A percentile compares a stretch with the other conserved stretches of the same genome.
These are phyloP conservation scores for Fusarium aywerte DNA, from an alignment of 2,329 filamentous ascomycete genomes.

Conservation along the genomic window DNA sequence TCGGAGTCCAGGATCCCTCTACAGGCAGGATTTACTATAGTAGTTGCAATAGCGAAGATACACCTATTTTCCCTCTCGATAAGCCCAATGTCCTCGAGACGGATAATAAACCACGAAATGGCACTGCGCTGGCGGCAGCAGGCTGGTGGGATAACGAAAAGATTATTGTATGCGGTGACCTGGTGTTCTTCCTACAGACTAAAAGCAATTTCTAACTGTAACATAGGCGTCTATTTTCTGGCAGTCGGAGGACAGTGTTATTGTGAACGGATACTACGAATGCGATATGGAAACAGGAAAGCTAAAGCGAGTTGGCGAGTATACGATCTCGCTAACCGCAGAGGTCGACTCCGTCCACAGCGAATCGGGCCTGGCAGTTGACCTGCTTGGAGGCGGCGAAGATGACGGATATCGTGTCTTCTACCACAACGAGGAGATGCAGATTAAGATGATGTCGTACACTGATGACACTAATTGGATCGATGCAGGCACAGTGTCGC, in stretches of 20 bases:
- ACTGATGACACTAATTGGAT: slow-evolving; percentile 2
- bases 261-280: slow-evolving; percentile 3
- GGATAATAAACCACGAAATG: neutral
- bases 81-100: slow-evolving; percentile 1
- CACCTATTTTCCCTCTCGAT: slow-evolving; percentile 1
- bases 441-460: neutral
- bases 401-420: slow-evolving; percentile 2
- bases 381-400: neutral
- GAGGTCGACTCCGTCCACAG: neutral
- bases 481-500: neutral
- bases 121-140: neutral
- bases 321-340: neutral
- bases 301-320: neutral
- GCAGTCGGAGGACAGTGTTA: neutral
- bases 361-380: neutral
- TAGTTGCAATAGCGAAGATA: slow-evolving; percentile 1
- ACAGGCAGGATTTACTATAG: slow-evolving; percentile 3
- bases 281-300: neutral
- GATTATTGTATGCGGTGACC: neutral
- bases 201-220: neutral
- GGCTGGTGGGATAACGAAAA: slow-evolving; percentile 5
- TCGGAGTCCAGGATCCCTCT: neutral
- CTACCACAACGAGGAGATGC: neutral
- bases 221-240: slow-evolving; percentile 1
- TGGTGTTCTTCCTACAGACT: too few relatives aligned